Percentiles rank a stretch among this genome's conserved stretches.
Evolutionary conservation across 495 filamentous ascomycete genomes (phyloP).

Genomic region (Daldinia vernicosa): DNA sequence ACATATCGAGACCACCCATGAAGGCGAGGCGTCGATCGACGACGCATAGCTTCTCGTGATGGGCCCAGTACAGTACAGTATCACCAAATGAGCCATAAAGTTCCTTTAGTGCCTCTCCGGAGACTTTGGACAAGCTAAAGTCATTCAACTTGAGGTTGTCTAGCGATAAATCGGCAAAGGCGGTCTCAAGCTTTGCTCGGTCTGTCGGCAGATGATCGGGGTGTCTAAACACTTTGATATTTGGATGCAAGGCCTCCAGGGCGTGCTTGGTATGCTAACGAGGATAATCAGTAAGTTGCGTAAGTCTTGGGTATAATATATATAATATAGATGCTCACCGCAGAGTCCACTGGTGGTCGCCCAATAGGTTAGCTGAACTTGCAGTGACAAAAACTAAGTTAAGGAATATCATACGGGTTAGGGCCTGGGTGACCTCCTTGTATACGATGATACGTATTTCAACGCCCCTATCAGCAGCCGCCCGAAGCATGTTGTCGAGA

Average conservation of each 20-base stretch:
- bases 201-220: conserved; percentile 84
- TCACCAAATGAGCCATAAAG: conserved; percentile 84
- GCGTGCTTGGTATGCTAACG: conserved; percentile 80
- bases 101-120: conserved; percentile 71
- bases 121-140: conserved; percentile 64
- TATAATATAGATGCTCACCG: conserved; percentile 29
- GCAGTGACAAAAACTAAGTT: not conserved
- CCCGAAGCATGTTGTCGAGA: conserved; percentile 86
- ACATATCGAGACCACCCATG: conserved; percentile 85
- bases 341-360: conserved; percentile 71
- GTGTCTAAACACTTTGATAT: conserved; percentile 91
- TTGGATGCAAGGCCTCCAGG: conserved; percentile 80
- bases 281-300: conserved; percentile 15
- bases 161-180: conserved; percentile 59
- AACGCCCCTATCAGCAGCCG: conserved; percentile 88
- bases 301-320: not conserved
- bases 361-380: conserved; percentile 4
- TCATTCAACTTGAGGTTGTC: conserved; percentile 58
- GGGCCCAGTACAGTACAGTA: conserved; percentile 91
- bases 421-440: conserved; percentile 88
- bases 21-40: conserved; percentile 84
- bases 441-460: conserved; percentile 92
- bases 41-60: conserved; percentile 92
- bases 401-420: conserved; percentile 70
- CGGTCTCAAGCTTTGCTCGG: conserved; percentile 39